A percentile compares a stretch with the other conserved stretches of the same genome.
Evolutionary conservation across 352 stramenopile species (phyloP).

Genomic region (Globisporangium iwayamae): DNA sequence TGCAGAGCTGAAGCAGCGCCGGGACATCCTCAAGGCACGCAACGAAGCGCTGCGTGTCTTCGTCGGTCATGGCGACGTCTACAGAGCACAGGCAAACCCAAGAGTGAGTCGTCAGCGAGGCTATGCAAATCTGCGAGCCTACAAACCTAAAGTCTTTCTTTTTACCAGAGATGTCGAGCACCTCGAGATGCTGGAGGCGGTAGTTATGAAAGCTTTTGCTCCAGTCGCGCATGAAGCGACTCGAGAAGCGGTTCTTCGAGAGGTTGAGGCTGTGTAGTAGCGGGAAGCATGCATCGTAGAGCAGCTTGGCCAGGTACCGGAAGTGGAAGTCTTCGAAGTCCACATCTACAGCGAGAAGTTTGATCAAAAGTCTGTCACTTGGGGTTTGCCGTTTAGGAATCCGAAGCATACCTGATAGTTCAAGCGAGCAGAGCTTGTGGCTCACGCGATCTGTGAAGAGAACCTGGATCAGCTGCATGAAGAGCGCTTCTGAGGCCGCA

Average conservation of each 20-base stretch:
- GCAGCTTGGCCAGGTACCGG: constrained; percentile 36
- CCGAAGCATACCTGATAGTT: constrained; percentile 23
- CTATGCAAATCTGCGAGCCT: too few species aligned
- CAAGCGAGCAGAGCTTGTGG: constrained; percentile 25
- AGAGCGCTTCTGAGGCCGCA: constrained; percentile 19
- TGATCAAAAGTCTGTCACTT: too few species aligned
- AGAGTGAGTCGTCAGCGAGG: not conserved
- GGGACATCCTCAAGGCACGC: constrained; percentile 30
- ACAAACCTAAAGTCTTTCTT: not conserved
- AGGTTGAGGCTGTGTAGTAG: constrained; percentile 29
- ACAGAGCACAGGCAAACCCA: not conserved
- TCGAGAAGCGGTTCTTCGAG: constrained; percentile 44
- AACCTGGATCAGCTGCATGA: constrained; percentile 46
- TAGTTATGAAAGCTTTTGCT: constrained; percentile 40
- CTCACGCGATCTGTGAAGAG: constrained; percentile 53
- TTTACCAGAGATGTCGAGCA: constrained; percentile 47
- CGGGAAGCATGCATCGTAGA: constrained; percentile 47
- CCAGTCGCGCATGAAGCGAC: constrained; percentile 64
- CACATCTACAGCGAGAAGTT: constrained; percentile 22
- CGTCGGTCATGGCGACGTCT: constrained; percentile 43
- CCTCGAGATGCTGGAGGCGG: constrained; percentile 28
- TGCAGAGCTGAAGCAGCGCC: constrained; percentile 23
- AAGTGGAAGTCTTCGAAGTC: constrained; percentile 42
- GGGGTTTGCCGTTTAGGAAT: too few species aligned
- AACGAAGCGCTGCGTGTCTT: constrained; percentile 60